A percentile compares a stretch with the other conserved stretches of the same genome.
Conservation (phyloP, 192 early-diverging fungal species). For the Glomus cerebriforme region DNA sequence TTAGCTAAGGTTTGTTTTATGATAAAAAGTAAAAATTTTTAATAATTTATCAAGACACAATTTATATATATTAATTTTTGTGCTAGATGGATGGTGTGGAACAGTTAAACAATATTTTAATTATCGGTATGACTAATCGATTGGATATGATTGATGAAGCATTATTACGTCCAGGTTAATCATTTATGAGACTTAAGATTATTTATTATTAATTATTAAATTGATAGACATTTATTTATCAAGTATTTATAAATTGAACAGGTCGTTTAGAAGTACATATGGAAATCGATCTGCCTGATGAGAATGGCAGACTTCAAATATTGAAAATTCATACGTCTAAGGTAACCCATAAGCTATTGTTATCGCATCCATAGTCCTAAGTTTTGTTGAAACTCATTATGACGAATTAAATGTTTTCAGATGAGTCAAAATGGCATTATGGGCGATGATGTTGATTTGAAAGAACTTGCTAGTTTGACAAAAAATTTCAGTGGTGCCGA, state of each 20-base stretch:
- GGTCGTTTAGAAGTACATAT: constrained; percentile 94
- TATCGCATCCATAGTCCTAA: neutral
- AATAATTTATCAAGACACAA: too few relatives aligned
- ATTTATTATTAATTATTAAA: neutral
- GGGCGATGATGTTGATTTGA: constrained; percentile 77
- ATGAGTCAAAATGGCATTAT: constrained; percentile 82
- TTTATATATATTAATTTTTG: too few relatives aligned
- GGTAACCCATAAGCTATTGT: constrained; percentile 43
- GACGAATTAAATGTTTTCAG: constrained; percentile 36
- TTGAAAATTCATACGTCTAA: constrained; percentile 92
- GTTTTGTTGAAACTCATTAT: neutral
- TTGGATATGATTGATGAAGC: constrained; percentile 99
- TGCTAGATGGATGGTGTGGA: constrained; percentile 95
- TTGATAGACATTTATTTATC: neutral
- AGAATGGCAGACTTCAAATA: constrained; percentile 89
- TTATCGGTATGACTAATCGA: constrained; percentile 99
- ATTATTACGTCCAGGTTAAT: constrained; percentile 82
- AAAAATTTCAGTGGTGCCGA: constrained; percentile 99
- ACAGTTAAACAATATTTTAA: constrained; percentile 96
- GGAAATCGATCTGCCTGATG: constrained; percentile 94
- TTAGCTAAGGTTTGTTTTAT: constrained; percentile 71
- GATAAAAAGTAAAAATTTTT: neutral
- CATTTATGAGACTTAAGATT: neutral
- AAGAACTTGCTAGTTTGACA: constrained; percentile 82
- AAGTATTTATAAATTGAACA: constrained; percentile 1